Evolutionary conservation across 805 yeast species (phyloP).

Genomic region (Jamesozyma lodderae): DNA sequence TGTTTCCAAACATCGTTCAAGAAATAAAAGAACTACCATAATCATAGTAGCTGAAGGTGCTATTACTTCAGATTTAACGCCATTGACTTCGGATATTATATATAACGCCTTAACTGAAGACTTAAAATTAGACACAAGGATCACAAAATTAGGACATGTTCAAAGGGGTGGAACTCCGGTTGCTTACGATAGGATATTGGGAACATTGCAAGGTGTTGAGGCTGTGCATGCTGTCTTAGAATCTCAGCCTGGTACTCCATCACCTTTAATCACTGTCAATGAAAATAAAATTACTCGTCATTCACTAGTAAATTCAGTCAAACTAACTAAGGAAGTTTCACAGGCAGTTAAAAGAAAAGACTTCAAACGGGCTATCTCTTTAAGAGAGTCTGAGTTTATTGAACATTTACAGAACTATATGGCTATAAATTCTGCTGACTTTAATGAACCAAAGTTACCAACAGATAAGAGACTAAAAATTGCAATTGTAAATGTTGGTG

Average conservation of each 20-base stretch:
- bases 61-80: constrained; percentile 55
- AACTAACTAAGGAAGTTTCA: constrained; percentile 63
- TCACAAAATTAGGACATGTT: constrained; percentile 71
- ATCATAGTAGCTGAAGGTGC: constrained; percentile 85
- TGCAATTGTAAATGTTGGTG: constrained; percentile 70
- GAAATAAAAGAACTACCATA: constrained; percentile 70
- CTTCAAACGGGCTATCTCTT: constrained; percentile 58
- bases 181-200: constrained; percentile 61
- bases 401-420: constrained; percentile 56
- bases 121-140: constrained; percentile 66
- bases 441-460: constrained; percentile 52
- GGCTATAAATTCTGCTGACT: constrained; percentile 60
- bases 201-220: constrained; percentile 75
- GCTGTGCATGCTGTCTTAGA: constrained; percentile 71
- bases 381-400: constrained; percentile 62
- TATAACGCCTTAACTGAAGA: constrained; percentile 53
- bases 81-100: constrained; percentile 58
- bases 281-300: constrained; percentile 62
- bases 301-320: constrained; percentile 66
- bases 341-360: constrained; percentile 55
- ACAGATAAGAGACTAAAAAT: constrained; percentile 46
- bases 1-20: constrained; percentile 51
- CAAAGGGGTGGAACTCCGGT: constrained; percentile 81
- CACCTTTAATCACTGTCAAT: constrained; percentile 67
- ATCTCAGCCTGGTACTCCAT: constrained; percentile 56